These are phyloP conservation scores for Scheffersomyces illinoinensis DNA, from an alignment of 1,139 yeast genomes.

Conservation along the genomic window DNA sequence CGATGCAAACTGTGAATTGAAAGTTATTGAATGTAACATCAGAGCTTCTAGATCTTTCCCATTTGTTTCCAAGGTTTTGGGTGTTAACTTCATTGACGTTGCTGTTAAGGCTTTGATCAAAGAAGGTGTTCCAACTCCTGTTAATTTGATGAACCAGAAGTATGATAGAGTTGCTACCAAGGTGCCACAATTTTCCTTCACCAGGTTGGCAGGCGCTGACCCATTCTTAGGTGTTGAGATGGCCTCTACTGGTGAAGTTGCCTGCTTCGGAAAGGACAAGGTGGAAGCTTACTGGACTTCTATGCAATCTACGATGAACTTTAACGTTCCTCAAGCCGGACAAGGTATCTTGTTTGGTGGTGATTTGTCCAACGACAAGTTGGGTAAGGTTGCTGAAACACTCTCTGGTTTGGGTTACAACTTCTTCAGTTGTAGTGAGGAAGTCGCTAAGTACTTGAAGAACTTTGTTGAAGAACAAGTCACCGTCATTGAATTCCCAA, in stretches of 20 bases:
- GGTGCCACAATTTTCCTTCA: conserved; percentile 97
- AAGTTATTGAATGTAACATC: conserved; percentile 97
- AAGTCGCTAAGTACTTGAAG: conserved; percentile 68
- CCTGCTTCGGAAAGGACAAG: conserved; percentile 86
- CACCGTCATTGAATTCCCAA: conserved; percentile 83
- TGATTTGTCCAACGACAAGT: conserved; percentile 69
- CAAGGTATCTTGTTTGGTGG: conserved; percentile 92
- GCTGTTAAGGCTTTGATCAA: conserved; percentile 86
- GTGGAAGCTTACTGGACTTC: conserved; percentile 97
- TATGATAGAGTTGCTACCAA: conserved; percentile 88
- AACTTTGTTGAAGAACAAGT: conserved; percentile 50
- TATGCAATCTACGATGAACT: conserved; percentile 95
- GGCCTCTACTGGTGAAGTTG: conserved; percentile 99
- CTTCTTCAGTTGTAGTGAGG: conserved; percentile 72
- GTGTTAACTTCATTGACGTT: conserved; percentile 89
- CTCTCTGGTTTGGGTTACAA: conserved; percentile 78
- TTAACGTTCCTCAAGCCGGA: conserved; percentile 89
- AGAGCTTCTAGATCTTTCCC: conserved; percentile 99
- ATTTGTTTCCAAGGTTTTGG: conserved; percentile 94
- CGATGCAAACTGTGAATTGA: conserved; percentile 59
- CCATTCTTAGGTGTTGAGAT: conserved; percentile 98
- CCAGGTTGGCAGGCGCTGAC: conserved; percentile 98
- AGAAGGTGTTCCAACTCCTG: conserved; percentile 68
- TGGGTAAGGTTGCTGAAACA: conserved; percentile 72
- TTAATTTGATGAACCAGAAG: conserved; percentile 61